Conservation (phyloP, 495 filamentous ascomycete species). For the Bacidia rubella region DNA sequence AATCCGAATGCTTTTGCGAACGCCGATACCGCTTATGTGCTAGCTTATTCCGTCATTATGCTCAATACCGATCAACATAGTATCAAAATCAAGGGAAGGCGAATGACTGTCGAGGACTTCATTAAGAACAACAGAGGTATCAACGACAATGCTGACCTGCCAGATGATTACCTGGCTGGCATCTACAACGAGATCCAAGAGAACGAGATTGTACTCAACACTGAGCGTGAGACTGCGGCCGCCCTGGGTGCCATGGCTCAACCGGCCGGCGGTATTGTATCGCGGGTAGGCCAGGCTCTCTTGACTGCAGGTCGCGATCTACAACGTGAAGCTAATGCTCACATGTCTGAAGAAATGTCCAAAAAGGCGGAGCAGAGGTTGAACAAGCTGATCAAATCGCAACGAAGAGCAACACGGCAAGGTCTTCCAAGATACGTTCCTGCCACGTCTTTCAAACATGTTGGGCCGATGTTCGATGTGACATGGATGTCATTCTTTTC, state of each 20-base stretch:
- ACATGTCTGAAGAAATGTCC: conserved; percentile 91
- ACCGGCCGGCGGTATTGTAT: conserved; percentile 57
- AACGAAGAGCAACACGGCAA: conserved; percentile 60
- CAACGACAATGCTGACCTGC: conserved; percentile 89
- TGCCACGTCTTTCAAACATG: conserved; percentile 83
- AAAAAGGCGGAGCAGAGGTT: conserved; percentile 81
- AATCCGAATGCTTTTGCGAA: conserved; percentile 98
- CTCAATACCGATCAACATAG: conserved; percentile 96
- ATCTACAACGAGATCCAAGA: conserved; percentile 86
- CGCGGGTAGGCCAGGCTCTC: conserved; percentile 77
- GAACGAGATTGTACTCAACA: conserved; percentile 90
- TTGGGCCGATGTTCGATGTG: conserved; percentile 97
- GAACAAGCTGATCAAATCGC: conserved; percentile 74
- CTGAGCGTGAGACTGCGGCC: conserved; percentile 76
- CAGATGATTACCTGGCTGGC: conserved; percentile 74
- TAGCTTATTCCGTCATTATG: conserved; percentile 93
- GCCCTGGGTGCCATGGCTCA: conserved; percentile 48
- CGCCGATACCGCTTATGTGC: conserved; percentile 91
- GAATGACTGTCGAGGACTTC: conserved; percentile 95
- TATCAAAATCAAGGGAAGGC: conserved; percentile 56
- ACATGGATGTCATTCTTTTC: conserved; percentile 99
- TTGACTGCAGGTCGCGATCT: conserved; percentile 83
- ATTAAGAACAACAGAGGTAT: conserved; percentile 98
- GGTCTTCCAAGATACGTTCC: conserved; percentile 69
- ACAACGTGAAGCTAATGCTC: conserved; percentile 82